Evolutionary conservation across 441 rosid genomes (phyloP).

Genomic region (Eutrema salsugineum): DNA sequence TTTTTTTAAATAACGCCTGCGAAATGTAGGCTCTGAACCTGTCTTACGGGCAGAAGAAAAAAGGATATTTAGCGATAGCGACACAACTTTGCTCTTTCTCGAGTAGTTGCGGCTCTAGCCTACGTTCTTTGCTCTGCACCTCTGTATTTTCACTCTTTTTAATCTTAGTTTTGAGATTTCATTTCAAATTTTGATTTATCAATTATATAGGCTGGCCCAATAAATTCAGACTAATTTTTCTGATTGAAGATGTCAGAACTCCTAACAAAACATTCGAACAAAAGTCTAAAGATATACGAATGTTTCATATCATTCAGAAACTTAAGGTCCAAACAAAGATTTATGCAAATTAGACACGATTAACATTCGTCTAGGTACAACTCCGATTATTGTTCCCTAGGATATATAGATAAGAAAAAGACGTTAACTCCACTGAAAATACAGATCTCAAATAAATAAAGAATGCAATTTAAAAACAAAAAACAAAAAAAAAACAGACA

Average conservation of each 20-base stretch:
- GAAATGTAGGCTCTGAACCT: conserved; percentile 18
- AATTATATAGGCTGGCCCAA: background rate
- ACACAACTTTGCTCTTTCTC: conserved; percentile 33
- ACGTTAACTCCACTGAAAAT: background rate
- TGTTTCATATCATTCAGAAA: background rate
- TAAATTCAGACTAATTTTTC: background rate
- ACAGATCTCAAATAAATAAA: background rate
- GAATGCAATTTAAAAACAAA: background rate
- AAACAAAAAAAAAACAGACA: too few relatives aligned
- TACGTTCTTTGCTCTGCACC: conserved; percentile 19
- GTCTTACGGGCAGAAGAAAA: conserved; percentile 10
- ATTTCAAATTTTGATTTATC: background rate
- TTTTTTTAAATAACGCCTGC: background rate
- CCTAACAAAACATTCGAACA: background rate
- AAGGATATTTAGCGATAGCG: conserved; percentile 22
- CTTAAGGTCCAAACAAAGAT: background rate
- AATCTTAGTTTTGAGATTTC: background rate
- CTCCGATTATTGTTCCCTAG: background rate
- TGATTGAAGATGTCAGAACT: background rate
- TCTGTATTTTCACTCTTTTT: background rate
- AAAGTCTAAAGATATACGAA: background rate
- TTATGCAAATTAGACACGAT: too few relatives aligned
- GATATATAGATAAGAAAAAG: background rate
- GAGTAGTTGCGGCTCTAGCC: conserved; percentile 34
- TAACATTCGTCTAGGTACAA: too few relatives aligned